These are phyloP conservation scores for Trebouxia sp. DNA, from an alignment of 139 green algal genomes.

Conservation along the genomic window DNA sequence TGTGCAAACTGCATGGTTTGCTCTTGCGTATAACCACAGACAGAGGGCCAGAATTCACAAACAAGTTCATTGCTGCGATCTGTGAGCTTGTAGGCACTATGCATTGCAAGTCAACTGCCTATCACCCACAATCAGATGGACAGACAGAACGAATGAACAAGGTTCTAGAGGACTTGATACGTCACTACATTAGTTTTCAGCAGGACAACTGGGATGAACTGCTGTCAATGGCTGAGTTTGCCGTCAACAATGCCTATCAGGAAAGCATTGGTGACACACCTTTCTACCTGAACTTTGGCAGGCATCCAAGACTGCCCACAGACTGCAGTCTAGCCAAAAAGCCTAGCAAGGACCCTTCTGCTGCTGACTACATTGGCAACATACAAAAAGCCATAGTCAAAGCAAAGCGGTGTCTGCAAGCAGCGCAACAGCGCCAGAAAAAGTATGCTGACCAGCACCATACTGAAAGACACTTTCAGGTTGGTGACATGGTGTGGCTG, in stretches of 20 bases:
- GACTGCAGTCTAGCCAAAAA: background rate
- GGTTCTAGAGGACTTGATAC: background rate
- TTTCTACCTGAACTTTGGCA: conserved; percentile 52
- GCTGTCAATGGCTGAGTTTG: background rate
- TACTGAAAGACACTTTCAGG: background rate
- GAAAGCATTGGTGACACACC: conserved; percentile 35
- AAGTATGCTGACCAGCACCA: conserved; percentile 13
- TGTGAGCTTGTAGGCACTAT: conserved; percentile 37
- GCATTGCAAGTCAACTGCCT: conserved; percentile 43
- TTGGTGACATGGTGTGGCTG: conserved; percentile 26
- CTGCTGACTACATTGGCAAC: background rate
- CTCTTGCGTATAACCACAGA: conserved; percentile 45
- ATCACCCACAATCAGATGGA: conserved; percentile 66
- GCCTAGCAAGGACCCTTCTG: background rate
- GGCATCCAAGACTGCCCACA: conserved; percentile 35
- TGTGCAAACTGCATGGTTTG: conserved; percentile 36
- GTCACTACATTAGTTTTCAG: conserved; percentile 33
- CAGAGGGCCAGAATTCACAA: conserved; percentile 22
- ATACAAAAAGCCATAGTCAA: background rate
- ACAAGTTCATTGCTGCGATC: conserved; percentile 44
- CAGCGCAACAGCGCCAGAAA: conserved; percentile 32
- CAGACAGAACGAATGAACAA: conserved; percentile 61
- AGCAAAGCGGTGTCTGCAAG: conserved; percentile 2
- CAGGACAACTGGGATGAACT: conserved; percentile 17
- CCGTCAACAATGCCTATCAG: conserved; percentile 14